These are phyloP conservation scores for Echria macrotheca DNA, from an alignment of 495 filamentous ascomycete species.

Conservation along the genomic window DNA sequence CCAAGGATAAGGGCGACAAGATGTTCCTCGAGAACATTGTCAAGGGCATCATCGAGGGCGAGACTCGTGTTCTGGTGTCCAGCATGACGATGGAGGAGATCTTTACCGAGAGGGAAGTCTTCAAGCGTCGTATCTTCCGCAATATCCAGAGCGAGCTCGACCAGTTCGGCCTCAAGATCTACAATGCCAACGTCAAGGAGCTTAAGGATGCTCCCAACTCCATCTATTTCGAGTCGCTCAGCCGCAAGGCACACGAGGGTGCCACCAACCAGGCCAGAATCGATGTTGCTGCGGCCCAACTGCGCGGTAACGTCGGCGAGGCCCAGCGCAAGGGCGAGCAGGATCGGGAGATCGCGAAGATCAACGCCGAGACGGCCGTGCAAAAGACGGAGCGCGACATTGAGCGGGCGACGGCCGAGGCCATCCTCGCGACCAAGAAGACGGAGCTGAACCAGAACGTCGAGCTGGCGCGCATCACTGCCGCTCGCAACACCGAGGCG, in stretches of 20 bases:
- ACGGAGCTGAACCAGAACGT: constrained; percentile 65
- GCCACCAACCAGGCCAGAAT: constrained; percentile 62
- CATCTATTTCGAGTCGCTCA: constrained; percentile 72
- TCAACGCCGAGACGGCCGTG: constrained; percentile 74
- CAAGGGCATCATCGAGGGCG: constrained; percentile 84
- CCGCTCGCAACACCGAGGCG: constrained; percentile 62
- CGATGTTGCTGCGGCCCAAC: constrained; percentile 66
- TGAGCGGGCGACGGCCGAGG: constrained; percentile 72
- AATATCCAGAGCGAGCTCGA: constrained; percentile 71
- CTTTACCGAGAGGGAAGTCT: constrained; percentile 71
- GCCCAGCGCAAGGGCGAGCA: constrained; percentile 69
- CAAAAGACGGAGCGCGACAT: constrained; percentile 76
- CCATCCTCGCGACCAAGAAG: constrained; percentile 62
- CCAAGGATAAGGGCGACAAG: constrained; percentile 35
- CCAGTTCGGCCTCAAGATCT: constrained; percentile 68
- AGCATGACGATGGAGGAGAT: constrained; percentile 86
- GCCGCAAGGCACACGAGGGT: constrained; percentile 76
- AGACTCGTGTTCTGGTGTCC: constrained; percentile 71
- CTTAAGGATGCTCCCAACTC: constrained; percentile 71
- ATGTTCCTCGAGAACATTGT: constrained; percentile 79
- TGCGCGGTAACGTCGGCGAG: constrained; percentile 74
- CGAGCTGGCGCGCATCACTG: constrained; percentile 64
- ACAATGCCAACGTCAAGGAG: constrained; percentile 78
- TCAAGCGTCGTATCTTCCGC: constrained; percentile 70
- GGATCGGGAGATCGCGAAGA: constrained; percentile 75